Evolutionary conservation across 2,329 filamentous ascomycete genomes (phyloP), one percentile per base, ranked within the genome.

Genomic region (Didymella segeticola): DNA sequence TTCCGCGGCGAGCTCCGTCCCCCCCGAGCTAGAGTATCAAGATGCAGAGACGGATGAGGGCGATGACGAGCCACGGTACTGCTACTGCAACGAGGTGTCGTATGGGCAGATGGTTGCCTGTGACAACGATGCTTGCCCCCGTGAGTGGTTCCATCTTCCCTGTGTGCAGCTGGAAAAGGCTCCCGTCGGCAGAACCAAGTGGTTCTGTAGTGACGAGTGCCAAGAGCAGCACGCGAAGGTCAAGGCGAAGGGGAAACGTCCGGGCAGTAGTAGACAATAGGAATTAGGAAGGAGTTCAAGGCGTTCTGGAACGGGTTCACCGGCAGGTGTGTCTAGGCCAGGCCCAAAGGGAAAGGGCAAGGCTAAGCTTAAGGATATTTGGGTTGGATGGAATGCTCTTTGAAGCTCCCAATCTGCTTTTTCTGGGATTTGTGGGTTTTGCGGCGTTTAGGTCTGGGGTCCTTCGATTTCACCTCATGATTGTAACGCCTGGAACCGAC

Each of bases 41-140:
- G 67, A 72, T 46, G 73, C 67, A 33, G 64, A 66, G 54, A 64
- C 70, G 11, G 74, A 76, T 14, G 77, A 77, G 27, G 74, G 74
- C 43, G 74, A 64, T 20, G 74, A 70, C 26, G 83, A 85, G 57
- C 83, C 83, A 56, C 82, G 84, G 33, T 88, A 88, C 67, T 88
- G 86, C 72, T 86, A 85, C 60, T 88, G 86, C 66, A 84, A 85
- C 43, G 83, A 83, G 58, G 85, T 87, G 30, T 84, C 81, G 58
- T 87, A 86, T 66, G 86, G 86, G 15, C 83, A 86, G 65, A 88
- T 88, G 86, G 83, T 88, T 33, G 86, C 84, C 11, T 88, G 86
- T 65, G 86, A 88, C 69, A 87, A 88, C 67, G 83, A 86, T 30
- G 77, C 80, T 51, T 88, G 86, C 73, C 80, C 82, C 11, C 82